A percentile compares a stretch with the other conserved stretches of the same genome.
These are phyloP conservation scores for Calonectria pteridis DNA, from an alignment of 2,329 filamentous ascomycete genomes.

Conservation along the genomic window DNA sequence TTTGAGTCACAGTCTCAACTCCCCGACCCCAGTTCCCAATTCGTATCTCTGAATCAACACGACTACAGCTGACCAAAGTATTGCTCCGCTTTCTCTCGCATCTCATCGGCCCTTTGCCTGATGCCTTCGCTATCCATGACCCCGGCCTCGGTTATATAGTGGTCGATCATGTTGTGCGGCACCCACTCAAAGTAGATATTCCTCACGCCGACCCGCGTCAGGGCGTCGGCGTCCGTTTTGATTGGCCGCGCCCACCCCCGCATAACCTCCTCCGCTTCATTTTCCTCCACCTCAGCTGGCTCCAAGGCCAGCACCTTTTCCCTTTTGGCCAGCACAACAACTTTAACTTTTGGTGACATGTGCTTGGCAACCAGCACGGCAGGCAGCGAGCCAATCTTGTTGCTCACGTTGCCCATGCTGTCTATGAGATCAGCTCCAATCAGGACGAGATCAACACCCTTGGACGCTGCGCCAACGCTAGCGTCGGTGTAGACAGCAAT, in stretches of 20 bases:
- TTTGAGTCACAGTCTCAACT: constrained; percentile 5
- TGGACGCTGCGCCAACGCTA: constrained; percentile 66
- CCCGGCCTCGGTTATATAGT: constrained; percentile 68
- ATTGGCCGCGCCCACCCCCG: constrained; percentile 57
- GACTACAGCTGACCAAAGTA: constrained; percentile 56
- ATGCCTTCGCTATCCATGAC: constrained; percentile 56
- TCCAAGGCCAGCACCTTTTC: constrained; percentile 69
- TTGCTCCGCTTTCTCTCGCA: constrained; percentile 52
- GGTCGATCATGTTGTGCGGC: constrained; percentile 61
- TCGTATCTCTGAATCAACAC: not conserved
- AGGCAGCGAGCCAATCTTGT: constrained; percentile 75
- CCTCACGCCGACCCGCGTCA: constrained; percentile 49
- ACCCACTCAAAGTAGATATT: constrained; percentile 75
- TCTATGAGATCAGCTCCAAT: constrained; percentile 75
- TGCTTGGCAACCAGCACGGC: constrained; percentile 67
- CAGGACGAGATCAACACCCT: constrained; percentile 67
- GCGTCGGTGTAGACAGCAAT: constrained; percentile 71
- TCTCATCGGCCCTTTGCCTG: constrained; percentile 50
- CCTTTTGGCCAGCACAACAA: constrained; percentile 69
- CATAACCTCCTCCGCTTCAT: constrained; percentile 64
- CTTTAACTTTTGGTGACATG: constrained; percentile 57
- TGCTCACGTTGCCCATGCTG: constrained; percentile 69
- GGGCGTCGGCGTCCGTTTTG: not conserved
- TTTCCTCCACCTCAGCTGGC: constrained; percentile 59
- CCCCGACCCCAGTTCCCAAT: not conserved